Conservation (phyloP, 495 filamentous ascomycete species). For the Talaromyces nanjingensis region DNA sequence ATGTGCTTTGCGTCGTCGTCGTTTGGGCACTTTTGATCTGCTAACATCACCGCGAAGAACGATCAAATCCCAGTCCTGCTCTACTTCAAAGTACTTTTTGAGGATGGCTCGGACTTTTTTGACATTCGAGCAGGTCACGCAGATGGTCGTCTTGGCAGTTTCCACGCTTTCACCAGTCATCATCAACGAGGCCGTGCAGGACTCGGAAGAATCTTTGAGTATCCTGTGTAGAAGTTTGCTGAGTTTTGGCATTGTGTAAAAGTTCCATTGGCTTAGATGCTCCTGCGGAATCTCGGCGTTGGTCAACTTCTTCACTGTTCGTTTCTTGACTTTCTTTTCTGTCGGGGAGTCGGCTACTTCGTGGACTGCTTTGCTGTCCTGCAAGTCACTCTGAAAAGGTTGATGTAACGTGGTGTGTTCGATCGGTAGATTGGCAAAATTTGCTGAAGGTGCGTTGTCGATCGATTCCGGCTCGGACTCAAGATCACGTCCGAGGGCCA, state of each 20-base stretch:
- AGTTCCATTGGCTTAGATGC: conserved; percentile 64
- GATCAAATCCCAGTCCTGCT: conserved; percentile 49
- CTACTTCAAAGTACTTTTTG: conserved; percentile 63
- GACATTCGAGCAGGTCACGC: conserved; percentile 68
- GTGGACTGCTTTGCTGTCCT: conserved; percentile 19
- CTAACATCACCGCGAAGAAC: conserved; percentile 65
- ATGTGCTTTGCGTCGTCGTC: conserved; percentile 36
- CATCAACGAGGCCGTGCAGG: conserved; percentile 66
- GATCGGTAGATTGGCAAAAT: conserved; percentile 18
- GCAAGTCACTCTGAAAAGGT: neutral
- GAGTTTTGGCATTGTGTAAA: conserved; percentile 61
- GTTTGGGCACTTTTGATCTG: conserved; percentile 53
- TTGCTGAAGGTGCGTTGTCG: neutral
- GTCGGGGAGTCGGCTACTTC: conserved; percentile 6
- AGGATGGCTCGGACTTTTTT: conserved; percentile 62
- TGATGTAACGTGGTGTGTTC: neutral
- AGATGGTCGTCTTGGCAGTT: conserved; percentile 62
- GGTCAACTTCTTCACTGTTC: conserved; percentile 38
- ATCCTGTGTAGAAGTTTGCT: conserved; percentile 61
- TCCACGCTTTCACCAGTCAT: conserved; percentile 63
- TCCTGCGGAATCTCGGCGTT: conserved; percentile 50
- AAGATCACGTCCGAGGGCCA: conserved; percentile 34
- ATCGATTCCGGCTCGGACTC: conserved; percentile 22
- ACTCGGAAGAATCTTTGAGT: conserved; percentile 53
- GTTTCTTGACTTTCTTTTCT: conserved; percentile 30